Evolutionary conservation across 306 rosid genomes (phyloP).

Genomic region (Quercus agrifolia): DNA sequence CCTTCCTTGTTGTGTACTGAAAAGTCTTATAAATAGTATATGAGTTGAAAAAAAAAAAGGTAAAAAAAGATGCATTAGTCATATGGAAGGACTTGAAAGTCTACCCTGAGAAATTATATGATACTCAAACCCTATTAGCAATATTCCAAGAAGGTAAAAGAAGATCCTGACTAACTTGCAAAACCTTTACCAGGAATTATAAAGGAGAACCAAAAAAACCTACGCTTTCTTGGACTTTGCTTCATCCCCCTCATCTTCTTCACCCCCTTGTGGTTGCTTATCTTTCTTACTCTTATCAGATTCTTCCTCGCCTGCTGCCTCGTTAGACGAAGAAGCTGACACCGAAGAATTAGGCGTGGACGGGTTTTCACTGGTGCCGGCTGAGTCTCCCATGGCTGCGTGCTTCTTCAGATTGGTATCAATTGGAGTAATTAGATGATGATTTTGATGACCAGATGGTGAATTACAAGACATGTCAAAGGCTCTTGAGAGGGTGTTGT

Average conservation of each 20-base stretch:
- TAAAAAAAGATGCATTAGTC: neutral
- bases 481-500: slow-evolving; percentile 67
- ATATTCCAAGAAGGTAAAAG: slow-evolving; percentile 12
- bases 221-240: slow-evolving; percentile 75
- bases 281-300: slow-evolving; percentile 54
- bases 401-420: slow-evolving; percentile 32
- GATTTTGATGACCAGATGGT: slow-evolving; percentile 33
- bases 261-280: slow-evolving; percentile 44
- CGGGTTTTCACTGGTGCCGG: slow-evolving; percentile 35
- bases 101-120: neutral
- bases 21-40: slow-evolving; percentile 19
- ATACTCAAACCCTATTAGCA: slow-evolving; percentile 8
- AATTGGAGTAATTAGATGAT: slow-evolving; percentile 40
- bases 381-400: slow-evolving; percentile 31
- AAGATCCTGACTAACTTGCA: neutral
- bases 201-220: slow-evolving; percentile 19
- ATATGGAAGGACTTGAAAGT: slow-evolving; percentile 23
- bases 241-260: slow-evolving; percentile 41
- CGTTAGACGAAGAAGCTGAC: slow-evolving; percentile 64
- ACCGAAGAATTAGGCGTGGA: slow-evolving; percentile 56
- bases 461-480: slow-evolving; percentile 77
- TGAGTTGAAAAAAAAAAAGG: neutral
- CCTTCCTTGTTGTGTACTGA: slow-evolving; percentile 1
- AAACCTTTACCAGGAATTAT: neutral
- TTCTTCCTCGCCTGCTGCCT: slow-evolving; percentile 52